Evolutionary conservation across 495 filamentous ascomycete species (phyloP).

Genomic region (Neurospora sublineolata): DNA sequence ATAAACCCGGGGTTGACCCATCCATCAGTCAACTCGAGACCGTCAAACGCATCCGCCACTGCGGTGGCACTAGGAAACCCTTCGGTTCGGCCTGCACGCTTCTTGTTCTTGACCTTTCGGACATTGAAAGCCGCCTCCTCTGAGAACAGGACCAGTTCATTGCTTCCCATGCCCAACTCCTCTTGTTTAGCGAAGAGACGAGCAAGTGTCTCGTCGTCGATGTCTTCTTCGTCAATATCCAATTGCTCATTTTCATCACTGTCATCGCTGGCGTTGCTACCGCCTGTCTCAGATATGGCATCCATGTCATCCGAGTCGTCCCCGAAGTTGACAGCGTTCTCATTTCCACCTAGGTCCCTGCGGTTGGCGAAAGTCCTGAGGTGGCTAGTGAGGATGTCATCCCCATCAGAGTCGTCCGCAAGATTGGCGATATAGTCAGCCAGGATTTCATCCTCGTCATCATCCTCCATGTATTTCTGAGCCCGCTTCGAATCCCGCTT

Average conservation of each 20-base stretch:
- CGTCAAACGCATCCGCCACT: conserved; percentile 65
- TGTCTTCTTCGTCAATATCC: conserved; percentile 12
- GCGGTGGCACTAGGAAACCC: conserved; percentile 43
- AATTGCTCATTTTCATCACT: conserved; percentile 24
- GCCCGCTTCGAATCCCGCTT: neutral
- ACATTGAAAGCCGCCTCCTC: conserved; percentile 7
- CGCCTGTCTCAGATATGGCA: conserved; percentile 8
- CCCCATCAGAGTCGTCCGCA: conserved; percentile 23
- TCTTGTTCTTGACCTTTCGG: neutral
- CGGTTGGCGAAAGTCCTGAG: conserved; percentile 18
- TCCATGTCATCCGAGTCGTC: conserved; percentile 12
- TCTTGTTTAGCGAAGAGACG: conserved; percentile 53
- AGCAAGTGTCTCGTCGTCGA: conserved; percentile 49
- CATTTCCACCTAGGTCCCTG: conserved; percentile 39
- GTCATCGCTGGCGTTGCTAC: conserved; percentile 22
- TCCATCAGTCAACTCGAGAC: conserved; percentile 68
- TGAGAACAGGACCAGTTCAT: conserved; percentile 47
- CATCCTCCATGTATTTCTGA: conserved; percentile 4
- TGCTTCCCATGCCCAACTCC: conserved; percentile 47
- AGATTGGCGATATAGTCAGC: conserved; percentile 75
- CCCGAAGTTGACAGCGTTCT: conserved; percentile 15
- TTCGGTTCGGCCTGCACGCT: conserved; percentile 2
- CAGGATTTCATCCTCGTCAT: conserved; percentile 42
- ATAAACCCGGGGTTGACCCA: conserved; percentile 51
- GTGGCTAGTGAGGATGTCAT: conserved; percentile 16